Percentiles rank a stretch among this genome's conserved stretches.
Evolutionary conservation across 2,329 filamentous ascomycete genomes (phyloP).

Genomic region (Aspergillus terreus): DNA sequence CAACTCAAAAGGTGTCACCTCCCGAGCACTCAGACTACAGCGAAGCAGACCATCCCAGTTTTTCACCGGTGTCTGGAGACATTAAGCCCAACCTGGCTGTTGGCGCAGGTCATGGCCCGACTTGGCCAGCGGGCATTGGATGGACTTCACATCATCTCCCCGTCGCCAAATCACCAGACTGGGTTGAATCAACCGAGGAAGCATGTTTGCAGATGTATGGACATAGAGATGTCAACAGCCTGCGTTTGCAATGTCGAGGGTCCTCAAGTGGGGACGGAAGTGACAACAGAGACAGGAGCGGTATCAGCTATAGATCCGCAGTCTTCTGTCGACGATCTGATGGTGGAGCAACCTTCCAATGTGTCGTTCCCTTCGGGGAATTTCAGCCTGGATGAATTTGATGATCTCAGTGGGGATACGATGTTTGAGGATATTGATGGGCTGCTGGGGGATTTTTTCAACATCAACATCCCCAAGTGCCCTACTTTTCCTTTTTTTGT

Average conservation of each 20-base stretch:
- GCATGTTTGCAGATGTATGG: not conserved
- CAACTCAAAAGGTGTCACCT: constrained; percentile 11
- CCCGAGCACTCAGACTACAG: constrained; percentile 6
- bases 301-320: not conserved
- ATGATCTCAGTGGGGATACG: not conserved
- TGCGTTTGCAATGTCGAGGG: no score
- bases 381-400: not conserved
- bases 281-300: no score
- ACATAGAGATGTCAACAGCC: no score
- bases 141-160: constrained; percentile 6
- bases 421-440: constrained; percentile 9
- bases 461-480: constrained; percentile 11
- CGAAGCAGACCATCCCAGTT: constrained; percentile 6
- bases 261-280: no score
- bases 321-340: not conserved
- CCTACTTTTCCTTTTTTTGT: constrained; percentile 7
- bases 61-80: constrained; percentile 11
- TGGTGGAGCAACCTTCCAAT: not conserved
- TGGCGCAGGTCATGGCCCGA: constrained; percentile 12
- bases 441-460: constrained; percentile 12
- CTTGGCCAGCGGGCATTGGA: constrained; percentile 10
- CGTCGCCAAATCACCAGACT: not conserved
- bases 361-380: not conserved
- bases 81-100: constrained; percentile 14
- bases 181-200: not conserved